Base-by-base conservation (phyloP, 768 basidiomycete species). In the Hericium rajendrae region DNA sequence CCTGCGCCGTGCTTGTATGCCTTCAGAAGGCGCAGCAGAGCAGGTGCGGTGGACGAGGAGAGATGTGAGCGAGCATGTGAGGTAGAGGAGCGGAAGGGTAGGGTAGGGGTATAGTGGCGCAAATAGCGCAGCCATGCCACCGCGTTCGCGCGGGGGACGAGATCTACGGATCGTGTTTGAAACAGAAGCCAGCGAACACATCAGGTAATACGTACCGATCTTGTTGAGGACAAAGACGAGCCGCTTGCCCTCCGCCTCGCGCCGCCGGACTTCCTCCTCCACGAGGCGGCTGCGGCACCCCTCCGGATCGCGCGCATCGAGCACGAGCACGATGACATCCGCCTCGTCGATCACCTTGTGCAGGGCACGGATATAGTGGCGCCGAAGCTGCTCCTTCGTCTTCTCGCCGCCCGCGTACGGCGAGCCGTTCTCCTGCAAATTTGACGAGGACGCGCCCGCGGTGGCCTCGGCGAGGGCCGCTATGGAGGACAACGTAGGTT, bases 181-280 rank as follows among this genome's bases (percentile, higher is more conserved):
- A 20, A 41, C 51, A 11, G 28, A 8, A 26, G 38, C 9, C 12
- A 18, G n/a, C 3, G 52, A 22, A 55, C 38, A 38, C 32, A 48
- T 56, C 26, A 51, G 20, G 13, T 12, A 12, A 15, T 24, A 72
- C 85, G 57, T 59, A 93, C 95, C 95, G 57, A 97, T 88, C 74
- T 99, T 97, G 71, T 97, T 98, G n/a, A 99, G 69, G 2, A 97
- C 91, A 55, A 93, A 91, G 2, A 99, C 84, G 32, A 98, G 73
- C 67, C 84, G 89, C 76, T 99, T 99, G 8, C 94, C 90, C 60
- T 95, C 90, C 22, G 74, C 75, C 67, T 94, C 93, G 38, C 89
- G 78, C 60, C 91, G 76, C 48, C 88, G 76, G 0, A 97, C 93
- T 68, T 97, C 94, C 66, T 95, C 91, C 69, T 99, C 97, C 4